These are phyloP conservation scores for Podospora didyma DNA, from an alignment of 495 filamentous ascomycete genomes.

Conservation along the genomic window DNA sequence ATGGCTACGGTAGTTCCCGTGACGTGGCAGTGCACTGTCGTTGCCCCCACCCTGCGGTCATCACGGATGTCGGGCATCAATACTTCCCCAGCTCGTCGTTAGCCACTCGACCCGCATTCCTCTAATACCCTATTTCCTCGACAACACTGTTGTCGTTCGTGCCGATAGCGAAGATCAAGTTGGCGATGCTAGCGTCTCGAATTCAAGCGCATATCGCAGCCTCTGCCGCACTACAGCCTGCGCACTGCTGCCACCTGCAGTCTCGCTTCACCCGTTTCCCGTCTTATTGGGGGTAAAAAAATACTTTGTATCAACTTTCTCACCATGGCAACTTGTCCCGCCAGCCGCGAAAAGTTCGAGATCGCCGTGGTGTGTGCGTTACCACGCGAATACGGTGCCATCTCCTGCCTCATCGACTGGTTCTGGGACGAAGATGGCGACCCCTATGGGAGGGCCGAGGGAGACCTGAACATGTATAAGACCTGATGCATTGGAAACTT, in stretches of 20 bases:
- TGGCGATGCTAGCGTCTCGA: no score
- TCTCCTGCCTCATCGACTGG: conserved; percentile 19
- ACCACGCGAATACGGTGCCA: conserved; percentile 30
- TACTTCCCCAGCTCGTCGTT: background rate
- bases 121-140: background rate
- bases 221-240: no score
- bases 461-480: conserved; percentile 33
- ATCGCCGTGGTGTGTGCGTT: conserved; percentile 39
- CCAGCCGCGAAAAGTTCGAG: conserved; percentile 17
- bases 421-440: conserved; percentile 23
- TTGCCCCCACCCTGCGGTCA: background rate
- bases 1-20: background rate
- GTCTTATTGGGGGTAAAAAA: background rate
- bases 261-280: background rate
- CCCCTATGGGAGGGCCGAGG: conserved; percentile 16
- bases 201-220: no score
- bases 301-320: background rate
- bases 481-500: conserved; percentile 33
- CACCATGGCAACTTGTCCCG: background rate
- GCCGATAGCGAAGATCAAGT: background rate
- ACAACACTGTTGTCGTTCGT: background rate
- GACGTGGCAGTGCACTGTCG: background rate
- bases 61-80: background rate
- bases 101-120: background rate
- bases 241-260: background rate